phyloP scores from a whole-genome alignment of 2,329 filamentous ascomycete species.

The Aspergillus brunneoviolaceus region DNA sequence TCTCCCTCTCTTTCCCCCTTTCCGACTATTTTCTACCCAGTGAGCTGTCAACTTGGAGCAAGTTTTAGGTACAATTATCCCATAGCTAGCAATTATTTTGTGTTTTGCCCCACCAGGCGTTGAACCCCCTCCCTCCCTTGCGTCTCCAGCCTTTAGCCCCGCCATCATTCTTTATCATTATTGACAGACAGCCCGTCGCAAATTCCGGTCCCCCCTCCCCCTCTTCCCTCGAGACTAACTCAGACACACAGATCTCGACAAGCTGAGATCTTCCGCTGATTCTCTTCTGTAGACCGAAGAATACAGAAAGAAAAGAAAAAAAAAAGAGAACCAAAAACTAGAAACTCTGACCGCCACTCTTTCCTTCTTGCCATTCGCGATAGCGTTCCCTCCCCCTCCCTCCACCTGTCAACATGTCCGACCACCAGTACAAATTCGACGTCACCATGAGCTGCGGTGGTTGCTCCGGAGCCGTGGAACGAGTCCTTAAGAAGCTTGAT shows the following conservation, averaged over 20 bases:
- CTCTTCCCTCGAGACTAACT: too few relatives aligned
- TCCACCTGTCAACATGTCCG: slow-evolving; percentile 51
- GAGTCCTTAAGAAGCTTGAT: slow-evolving; percentile 87
- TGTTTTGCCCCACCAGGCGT: background rate
- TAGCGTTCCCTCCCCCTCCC: background rate
- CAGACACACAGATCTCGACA: too few relatives aligned
- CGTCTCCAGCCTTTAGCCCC: slow-evolving; percentile 11
- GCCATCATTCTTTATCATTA: background rate
- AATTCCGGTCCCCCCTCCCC: background rate
- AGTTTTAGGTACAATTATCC: background rate
- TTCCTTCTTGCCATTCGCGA: background rate
- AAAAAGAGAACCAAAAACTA: too few relatives aligned
- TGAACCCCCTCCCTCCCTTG: background rate
- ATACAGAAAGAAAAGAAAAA: too few relatives aligned
- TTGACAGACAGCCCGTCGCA: background rate
- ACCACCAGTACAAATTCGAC: slow-evolving; percentile 93
- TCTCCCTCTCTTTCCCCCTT: background rate
- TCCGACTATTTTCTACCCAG: background rate
- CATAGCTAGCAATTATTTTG: background rate
- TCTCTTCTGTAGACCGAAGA: too few relatives aligned
- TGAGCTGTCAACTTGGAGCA: too few relatives aligned
- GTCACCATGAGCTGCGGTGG: slow-evolving; percentile 92
- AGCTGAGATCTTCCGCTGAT: too few relatives aligned
- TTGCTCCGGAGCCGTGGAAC: slow-evolving; percentile 91
- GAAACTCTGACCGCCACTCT: background rate